Base-by-base conservation (phyloP, 148 eudicot species). In the Diospyros lotus region DNA sequence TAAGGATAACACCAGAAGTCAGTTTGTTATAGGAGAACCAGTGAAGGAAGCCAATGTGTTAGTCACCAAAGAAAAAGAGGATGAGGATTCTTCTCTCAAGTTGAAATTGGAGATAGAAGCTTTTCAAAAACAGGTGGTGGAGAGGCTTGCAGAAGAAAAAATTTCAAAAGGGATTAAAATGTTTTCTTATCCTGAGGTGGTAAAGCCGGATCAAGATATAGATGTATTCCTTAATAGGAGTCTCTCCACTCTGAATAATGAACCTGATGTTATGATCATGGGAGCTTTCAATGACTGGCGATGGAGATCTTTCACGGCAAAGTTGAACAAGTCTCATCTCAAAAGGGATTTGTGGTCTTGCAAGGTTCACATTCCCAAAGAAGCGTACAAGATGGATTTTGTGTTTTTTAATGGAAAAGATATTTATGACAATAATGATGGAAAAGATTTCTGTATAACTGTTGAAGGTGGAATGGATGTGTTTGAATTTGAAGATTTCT, bases 331-430 rank as follows among this genome's bases (percentile, higher is more conserved):
- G 86, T 83, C 82, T 74, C 66, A 88, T 77, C 89, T 96, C 58
- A 83, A 69, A 72, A 94, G 93, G 71, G 98, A 96, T 78, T 96
- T 98, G 99, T 96, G 99, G 99, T 88, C 92, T 74, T 93, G 99
- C 85, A 66, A 75, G 76, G 72, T 96, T 69, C 93, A 86, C 72
- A 93, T 96, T 80, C 98, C 99, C 58, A 82, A 80, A 73, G 93
- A 96, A 88, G 97, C 95, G 74, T 93, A 89, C 86, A 86, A 77
- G 67, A 80, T 93, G 50, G 94, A 96, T 80, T 96, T 96, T 67
- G 96, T 96, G 40, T 91, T 96, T 79, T 88, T 86, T 72, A 93
- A 93, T 50, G 98, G 98, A 39, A 80, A 84, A 78, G 92, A 93
- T 79, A 86, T 91, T 13, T 96, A 96, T 79, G 99, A 96, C 69